A percentile compares a stretch with the other conserved stretches of the same genome.
phyloP scores from a whole-genome alignment of 495 filamentous ascomycete species.

The Peziza echinospora region DNA sequence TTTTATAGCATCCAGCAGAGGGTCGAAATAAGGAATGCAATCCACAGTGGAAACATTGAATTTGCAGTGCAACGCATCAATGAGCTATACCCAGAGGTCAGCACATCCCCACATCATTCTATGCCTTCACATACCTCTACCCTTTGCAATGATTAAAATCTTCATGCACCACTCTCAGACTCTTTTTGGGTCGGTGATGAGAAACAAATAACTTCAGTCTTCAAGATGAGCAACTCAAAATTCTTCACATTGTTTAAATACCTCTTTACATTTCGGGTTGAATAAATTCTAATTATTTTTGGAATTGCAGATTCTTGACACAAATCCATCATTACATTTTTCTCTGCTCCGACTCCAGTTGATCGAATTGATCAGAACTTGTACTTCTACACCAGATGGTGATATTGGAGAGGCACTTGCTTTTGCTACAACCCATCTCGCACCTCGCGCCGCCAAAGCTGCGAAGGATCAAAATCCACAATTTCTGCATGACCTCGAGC shows the following conservation, averaged over 20 bases:
- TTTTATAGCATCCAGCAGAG: constrained; percentile 51
- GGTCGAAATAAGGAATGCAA: constrained; percentile 56
- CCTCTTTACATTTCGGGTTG: constrained; percentile 2
- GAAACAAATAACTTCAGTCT: constrained; percentile 76
- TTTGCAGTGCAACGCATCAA: constrained; percentile 70
- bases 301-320: constrained; percentile 65
- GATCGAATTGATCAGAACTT: constrained; percentile 72
- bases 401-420: constrained; percentile 65
- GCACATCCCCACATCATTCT: constrained; percentile 17
- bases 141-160: constrained; percentile 79
- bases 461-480: constrained; percentile 43
- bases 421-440: constrained; percentile 72
- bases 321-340: constrained; percentile 68
- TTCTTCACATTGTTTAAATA: neutral
- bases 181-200: constrained; percentile 68
- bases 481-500: constrained; percentile 73
- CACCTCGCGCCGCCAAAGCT: constrained; percentile 63
- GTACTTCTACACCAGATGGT: constrained; percentile 36
- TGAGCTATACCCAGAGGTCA: constrained; percentile 73
- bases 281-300: neutral
- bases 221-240: constrained; percentile 61
- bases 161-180: constrained; percentile 99
- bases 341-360: constrained; percentile 75
- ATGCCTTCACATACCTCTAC: constrained; percentile 4
- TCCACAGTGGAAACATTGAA: constrained; percentile 66